Evolutionary conservation across 805 yeast genomes (phyloP).

Genomic region (Cyberlindnera americana): DNA sequence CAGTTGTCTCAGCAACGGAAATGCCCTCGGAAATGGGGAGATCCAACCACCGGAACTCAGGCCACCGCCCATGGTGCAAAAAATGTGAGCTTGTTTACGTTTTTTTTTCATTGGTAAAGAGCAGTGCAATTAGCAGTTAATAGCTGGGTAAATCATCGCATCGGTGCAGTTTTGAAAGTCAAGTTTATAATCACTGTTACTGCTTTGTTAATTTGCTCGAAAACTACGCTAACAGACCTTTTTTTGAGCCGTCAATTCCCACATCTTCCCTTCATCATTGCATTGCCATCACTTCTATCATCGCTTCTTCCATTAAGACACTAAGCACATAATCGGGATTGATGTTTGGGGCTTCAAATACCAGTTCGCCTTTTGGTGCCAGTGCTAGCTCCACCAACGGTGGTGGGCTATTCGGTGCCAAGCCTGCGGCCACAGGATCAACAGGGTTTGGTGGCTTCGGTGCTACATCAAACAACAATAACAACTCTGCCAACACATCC

Average conservation of each 20-base stretch:
- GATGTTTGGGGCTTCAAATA: constrained; percentile 19
- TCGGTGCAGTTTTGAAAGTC: no score
- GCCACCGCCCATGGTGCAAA: background rate
- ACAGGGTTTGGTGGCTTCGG: constrained; percentile 14
- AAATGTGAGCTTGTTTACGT: constrained; percentile 9
- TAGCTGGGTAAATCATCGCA: no score
- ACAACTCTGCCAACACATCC: background rate
- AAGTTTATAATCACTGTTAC: no score
- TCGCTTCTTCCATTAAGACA: background rate
- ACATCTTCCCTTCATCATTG: no score
- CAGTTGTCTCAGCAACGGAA: background rate
- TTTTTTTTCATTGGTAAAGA: background rate
- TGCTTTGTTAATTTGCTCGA: background rate
- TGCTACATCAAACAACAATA: constrained; percentile 2
- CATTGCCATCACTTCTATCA: no score
- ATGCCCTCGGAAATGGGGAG: background rate
- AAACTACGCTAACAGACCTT: background rate
- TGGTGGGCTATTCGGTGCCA: constrained; percentile 15
- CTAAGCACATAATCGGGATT: no score
- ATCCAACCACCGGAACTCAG: no score
- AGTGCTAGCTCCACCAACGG: constrained; percentile 1
- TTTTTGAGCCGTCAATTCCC: no score
- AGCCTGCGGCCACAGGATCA: constrained; percentile 4
- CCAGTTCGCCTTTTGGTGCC: constrained; percentile 19
- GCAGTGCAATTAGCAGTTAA: background rate